Base-by-base conservation (phyloP, 2,329 filamentous ascomycete genomes). In the Penicillium italicum region DNA sequence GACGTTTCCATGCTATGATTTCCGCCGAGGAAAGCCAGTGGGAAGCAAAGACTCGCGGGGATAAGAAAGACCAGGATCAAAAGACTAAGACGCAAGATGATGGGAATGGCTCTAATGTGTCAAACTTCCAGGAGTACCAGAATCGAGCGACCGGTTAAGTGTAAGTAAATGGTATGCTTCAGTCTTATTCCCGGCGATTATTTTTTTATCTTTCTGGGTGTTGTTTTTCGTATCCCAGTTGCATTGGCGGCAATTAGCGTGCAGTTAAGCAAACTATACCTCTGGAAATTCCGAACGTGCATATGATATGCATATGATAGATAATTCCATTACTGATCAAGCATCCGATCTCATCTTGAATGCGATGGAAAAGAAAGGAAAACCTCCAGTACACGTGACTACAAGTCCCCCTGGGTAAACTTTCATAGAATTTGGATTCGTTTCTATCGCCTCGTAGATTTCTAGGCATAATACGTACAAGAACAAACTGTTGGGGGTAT, bases 11-110 rank as follows among this genome's bases (percentile, higher is more conserved):
- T 56, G 72, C 77, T 8, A 70, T 80, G 66, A 77, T 81, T 48
- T 76, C 78, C 2, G 69, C 74, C 0, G 80, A 82, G 59, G 80
- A 82, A 59, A 76, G 76, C 48, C 69, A 76, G 43, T 81, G 79
- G 78, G 77, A 79, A 56, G 76, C 76, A 46, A 74, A 68, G 50
- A 66, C 60, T 49, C 68, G 66, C 5, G 66, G 60, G 9, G 68
- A 72, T 36, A 74, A 69, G 53, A 70, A 70, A 34, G 62, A 67
- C 31, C 61, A 64, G 50, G 68, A 62, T 37, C 65, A 64, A 33
- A 70, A 66, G 26, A 28, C 49, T 37, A 53, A 60, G 50, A n/a
- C 43, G 5, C 43, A 62, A 28, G 16, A 46, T 12, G 49, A 54
- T 24, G 37, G 40, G 12, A 59, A 61, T 11, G 58, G 60, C 34